Conservation (phyloP, 345 rosid species). For the Eucalyptus marginata region DNA sequence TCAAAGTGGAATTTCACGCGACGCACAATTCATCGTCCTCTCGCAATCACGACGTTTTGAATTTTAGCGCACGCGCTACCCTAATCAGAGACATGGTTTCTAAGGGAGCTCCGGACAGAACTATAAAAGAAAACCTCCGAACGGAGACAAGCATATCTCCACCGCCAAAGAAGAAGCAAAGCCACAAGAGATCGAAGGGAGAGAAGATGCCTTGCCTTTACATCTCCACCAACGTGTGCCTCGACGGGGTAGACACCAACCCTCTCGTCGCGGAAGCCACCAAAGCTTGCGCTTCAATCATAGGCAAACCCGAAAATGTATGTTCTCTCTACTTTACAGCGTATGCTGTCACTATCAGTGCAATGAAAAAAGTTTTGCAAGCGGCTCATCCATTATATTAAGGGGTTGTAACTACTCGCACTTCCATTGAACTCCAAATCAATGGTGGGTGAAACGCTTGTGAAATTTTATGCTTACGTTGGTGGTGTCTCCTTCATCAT, state of each 20-base stretch:
- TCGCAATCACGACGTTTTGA: background rate
- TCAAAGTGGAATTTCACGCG: background rate
- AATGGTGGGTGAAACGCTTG: background rate
- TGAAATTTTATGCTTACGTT: background rate
- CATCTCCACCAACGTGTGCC: constrained; percentile 66
- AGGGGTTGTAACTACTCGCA: background rate
- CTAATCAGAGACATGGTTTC: background rate
- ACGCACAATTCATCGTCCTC: background rate
- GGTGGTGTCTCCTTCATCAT: background rate
- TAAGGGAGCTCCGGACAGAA: background rate
- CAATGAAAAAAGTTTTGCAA: background rate
- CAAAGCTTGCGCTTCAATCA: constrained; percentile 57
- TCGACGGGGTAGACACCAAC: constrained; percentile 62
- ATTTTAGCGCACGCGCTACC: background rate
- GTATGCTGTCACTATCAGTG: background rate
- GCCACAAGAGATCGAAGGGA: background rate
- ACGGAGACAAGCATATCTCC: background rate
- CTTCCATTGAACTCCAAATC: background rate
- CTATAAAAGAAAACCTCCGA: background rate
- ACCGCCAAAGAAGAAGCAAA: background rate
- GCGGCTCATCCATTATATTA: background rate
- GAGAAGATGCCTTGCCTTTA: constrained; percentile 70
- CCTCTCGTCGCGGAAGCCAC: constrained; percentile 75
- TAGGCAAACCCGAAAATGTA: constrained; percentile 82
- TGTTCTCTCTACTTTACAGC: background rate